Evolutionary conservation across 208 protist genomes (phyloP), one percentile per base, ranked within the genome.

Genomic region (Herpetomonas muscarum): DNA sequence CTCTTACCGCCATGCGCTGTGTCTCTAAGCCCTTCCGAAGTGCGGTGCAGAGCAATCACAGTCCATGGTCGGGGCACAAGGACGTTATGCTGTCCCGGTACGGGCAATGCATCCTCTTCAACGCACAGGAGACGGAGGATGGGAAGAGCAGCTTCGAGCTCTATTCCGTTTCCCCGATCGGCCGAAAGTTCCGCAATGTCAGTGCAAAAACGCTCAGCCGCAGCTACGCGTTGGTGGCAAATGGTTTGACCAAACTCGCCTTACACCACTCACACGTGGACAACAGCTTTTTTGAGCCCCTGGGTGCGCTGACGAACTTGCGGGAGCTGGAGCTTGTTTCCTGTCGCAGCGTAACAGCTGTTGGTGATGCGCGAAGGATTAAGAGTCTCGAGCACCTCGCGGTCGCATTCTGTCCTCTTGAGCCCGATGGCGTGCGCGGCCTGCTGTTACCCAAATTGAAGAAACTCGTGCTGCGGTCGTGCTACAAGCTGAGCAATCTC

Each of bases 31-130:
- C 79, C 0, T 92, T 85, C 49, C 81, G 85, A 22, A 80, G 79
- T 32, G 85, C 77, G 17, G 80, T 92, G 28, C 85, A 92, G 72
- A 78, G 71, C 56, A 59, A 58, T 7, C 52, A 74, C 17, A 74
- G 85, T 29, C 76, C 85, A 10, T 92, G 85, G 81, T 68, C 79
- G 0, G 44, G 57, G 22, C 70, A 81, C 65, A 74, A 81, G 49
- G 85, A 87, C 30, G 79, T 92, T 10, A 84, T 92, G 64, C 68
- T 89, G 21, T 92, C 85, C n/a, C 73, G 71, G 17, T 83, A 86
- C 48, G 81, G 85, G 9, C 81, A 92, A 42, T 89, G 79, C 60
- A 67, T 85, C 19, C 70, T 92, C 17, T 92, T 92, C 54, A 92
- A 92, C 60, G 79, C 81, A 2, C 76, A 80, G 42, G 81, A 87